Percentiles rank a stretch among this genome's conserved stretches.
These are phyloP conservation scores for Helicostylum pulchrum DNA, from an alignment of 192 early-diverging fungal species.

Conservation along the genomic window DNA sequence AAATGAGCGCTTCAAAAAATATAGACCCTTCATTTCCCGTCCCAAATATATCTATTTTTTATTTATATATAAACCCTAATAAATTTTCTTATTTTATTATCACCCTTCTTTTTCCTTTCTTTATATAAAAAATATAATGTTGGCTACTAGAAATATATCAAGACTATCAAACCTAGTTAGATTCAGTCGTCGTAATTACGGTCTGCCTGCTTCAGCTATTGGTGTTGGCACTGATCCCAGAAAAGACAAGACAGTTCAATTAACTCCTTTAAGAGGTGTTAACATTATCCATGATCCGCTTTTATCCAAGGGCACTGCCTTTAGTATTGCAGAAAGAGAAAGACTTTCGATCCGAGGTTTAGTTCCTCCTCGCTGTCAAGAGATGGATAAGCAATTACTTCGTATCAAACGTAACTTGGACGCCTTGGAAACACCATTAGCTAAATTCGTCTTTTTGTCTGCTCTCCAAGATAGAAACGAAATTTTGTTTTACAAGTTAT, in stretches of 20 bases:
- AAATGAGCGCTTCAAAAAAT: too few species aligned
- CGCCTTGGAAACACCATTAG: conserved; percentile 43
- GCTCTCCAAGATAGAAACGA: conserved; percentile 56
- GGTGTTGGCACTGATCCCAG: conserved; percentile 30
- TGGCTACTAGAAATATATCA: too few species aligned
- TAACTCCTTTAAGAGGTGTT: conserved; percentile 38
- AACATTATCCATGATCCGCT: conserved; percentile 52
- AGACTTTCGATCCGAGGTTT: conserved; percentile 52
- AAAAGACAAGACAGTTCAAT: conserved; percentile 33
- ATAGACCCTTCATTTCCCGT: too few species aligned
- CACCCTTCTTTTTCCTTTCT: too few species aligned
- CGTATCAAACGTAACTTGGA: conserved; percentile 51
- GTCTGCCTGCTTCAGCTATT: conserved; percentile 11
- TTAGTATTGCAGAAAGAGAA: conserved; percentile 48
- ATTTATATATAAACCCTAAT: too few species aligned
- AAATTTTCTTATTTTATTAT: too few species aligned
- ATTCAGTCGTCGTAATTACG: background rate
- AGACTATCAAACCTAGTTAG: too few species aligned
- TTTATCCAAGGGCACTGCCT: conserved; percentile 51
- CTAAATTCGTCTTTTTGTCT: conserved; percentile 52
- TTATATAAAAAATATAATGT: too few species aligned
- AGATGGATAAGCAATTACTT: conserved; percentile 56
- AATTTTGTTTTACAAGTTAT: conserved; percentile 49
- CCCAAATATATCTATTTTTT: too few species aligned
- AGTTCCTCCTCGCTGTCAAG: conserved; percentile 50